A percentile compares a stretch with the other conserved stretches of the same genome.
These are phyloP conservation scores for Phtheirospermum japonicum DNA, from an alignment of 257 asterid species.

Conservation along the genomic window DNA sequence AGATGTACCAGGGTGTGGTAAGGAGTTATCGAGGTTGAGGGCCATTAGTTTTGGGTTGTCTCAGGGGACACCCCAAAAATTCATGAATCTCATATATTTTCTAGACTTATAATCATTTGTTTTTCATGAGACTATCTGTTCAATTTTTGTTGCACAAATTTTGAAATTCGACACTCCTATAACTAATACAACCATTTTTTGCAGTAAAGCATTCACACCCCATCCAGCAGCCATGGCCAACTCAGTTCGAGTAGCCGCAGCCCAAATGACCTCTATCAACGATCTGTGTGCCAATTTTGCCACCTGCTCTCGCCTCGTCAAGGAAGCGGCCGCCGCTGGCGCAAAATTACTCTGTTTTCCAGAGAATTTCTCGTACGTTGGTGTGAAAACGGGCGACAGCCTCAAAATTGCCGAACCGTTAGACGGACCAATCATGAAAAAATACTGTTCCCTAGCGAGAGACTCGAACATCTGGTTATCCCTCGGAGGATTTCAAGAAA, in stretches of 20 bases:
- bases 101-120: too few species aligned
- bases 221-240: slow-evolving; percentile 62
- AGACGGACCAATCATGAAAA: slow-evolving; percentile 78
- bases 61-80: too few species aligned
- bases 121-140: too few species aligned
- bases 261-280: slow-evolving; percentile 90
- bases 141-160: too few species aligned
- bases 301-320: slow-evolving; percentile 83
- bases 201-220: too few species aligned
- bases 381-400: slow-evolving; percentile 72
- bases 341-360: slow-evolving; percentile 84
- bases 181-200: too few species aligned
- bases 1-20: too few species aligned
- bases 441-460: too few species aligned
- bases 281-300: slow-evolving; percentile 65
- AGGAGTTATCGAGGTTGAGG: too few species aligned
- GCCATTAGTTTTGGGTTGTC: too few species aligned
- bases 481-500: slow-evolving; percentile 93
- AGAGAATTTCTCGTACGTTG: slow-evolving; percentile 83
- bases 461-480: slow-evolving; percentile 82
- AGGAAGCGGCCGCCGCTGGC: slow-evolving; percentile 89
- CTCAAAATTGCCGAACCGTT: slow-evolving; percentile 70
- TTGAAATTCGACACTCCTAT: too few species aligned
- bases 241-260: slow-evolving; percentile 75
- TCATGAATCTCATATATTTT: too few species aligned